A percentile compares a stretch with the other conserved stretches of the same genome.
Evolutionary conservation across 2,329 filamentous ascomycete species (phyloP).

Genomic region (Tympanopsis confertula): DNA sequence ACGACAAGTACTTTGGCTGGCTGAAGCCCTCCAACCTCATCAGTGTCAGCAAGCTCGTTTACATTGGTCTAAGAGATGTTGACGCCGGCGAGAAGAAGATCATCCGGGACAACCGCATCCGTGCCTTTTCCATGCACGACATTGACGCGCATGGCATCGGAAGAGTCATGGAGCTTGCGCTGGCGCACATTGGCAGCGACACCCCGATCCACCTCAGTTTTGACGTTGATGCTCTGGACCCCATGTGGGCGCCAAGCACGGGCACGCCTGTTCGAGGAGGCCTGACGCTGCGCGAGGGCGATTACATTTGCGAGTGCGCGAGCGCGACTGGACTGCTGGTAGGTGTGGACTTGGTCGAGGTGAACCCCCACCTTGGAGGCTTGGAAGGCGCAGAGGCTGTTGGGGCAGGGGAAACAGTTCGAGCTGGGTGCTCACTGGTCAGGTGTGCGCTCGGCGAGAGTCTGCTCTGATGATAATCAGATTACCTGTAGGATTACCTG

Average conservation of each 20-base stretch:
- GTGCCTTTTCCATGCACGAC: constrained; percentile 97
- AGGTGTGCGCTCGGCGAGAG: constrained; percentile 88
- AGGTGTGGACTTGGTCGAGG: constrained; percentile 73
- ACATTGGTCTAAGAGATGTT: constrained; percentile 89
- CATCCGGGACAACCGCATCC: constrained; percentile 76
- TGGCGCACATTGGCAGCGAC: constrained; percentile 85
- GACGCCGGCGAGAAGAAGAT: constrained; percentile 91
- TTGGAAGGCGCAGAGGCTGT: constrained; percentile 45
- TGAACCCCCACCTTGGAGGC: constrained; percentile 47
- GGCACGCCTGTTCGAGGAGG: constrained; percentile 90
- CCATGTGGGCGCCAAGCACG: constrained; percentile 90
- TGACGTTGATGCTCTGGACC: constrained; percentile 91
- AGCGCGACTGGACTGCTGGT: constrained; percentile 69
- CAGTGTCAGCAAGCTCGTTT: constrained; percentile 77
- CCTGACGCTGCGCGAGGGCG: constrained; percentile 84
- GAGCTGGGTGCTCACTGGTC: constrained; percentile 83
- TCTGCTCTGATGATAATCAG: constrained; percentile 45
- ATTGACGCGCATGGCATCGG: constrained; percentile 93
- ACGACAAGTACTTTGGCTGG: constrained; percentile 82
- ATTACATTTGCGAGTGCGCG: constrained; percentile 86
- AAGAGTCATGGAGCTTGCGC: constrained; percentile 93
- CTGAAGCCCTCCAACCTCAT: constrained; percentile 58
- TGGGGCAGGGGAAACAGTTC: constrained; percentile 74
- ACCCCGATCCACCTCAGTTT: constrained; percentile 96
- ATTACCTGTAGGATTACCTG: neutral